These are phyloP conservation scores for Rubia balearica DNA, from an alignment of 305 asterid species.

Conservation along the genomic window DNA sequence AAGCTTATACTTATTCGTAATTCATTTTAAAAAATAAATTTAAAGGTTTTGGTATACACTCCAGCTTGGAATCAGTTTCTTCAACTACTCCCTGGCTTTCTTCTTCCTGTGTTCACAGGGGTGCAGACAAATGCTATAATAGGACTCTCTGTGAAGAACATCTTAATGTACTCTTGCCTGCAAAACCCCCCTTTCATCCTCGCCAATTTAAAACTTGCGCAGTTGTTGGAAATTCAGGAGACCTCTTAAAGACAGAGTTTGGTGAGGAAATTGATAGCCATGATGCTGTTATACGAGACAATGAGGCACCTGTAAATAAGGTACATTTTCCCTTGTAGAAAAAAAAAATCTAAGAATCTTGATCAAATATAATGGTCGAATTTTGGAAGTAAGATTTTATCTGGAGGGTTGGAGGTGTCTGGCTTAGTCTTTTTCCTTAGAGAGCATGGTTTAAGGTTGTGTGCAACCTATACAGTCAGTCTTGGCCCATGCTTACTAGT, in stretches of 20 bases:
- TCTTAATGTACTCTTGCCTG: slow-evolving; percentile 75
- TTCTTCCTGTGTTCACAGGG: slow-evolving; percentile 38
- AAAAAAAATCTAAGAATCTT: not conserved
- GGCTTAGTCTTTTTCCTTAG: not conserved
- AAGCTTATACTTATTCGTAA: slow-evolving; percentile 4
- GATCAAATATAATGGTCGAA: not conserved
- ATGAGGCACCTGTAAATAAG: slow-evolving; percentile 95
- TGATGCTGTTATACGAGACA: slow-evolving; percentile 92
- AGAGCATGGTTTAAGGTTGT: slow-evolving; percentile 3
- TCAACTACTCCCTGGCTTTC: slow-evolving; percentile 6
- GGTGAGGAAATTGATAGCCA: slow-evolving; percentile 90
- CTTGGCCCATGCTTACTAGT: not conserved
- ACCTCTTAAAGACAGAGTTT: slow-evolving; percentile 82
- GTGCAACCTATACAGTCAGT: not conserved
- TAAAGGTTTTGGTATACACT: not conserved
- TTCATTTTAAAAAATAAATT: not conserved
- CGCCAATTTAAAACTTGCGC: slow-evolving; percentile 87
- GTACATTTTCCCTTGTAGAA: slow-evolving; percentile 26
- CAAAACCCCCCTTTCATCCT: slow-evolving; percentile 91
- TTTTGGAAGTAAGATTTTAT: not conserved
- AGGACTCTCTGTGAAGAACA: slow-evolving; percentile 84
- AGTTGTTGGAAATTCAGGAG: slow-evolving; percentile 97
- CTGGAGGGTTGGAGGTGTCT: not conserved
- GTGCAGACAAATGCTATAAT: slow-evolving; percentile 79
- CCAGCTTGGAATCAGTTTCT: slow-evolving; percentile 2